Conservation (phyloP, 768 basidiomycete species). For the Lactarius quietus region DNA sequence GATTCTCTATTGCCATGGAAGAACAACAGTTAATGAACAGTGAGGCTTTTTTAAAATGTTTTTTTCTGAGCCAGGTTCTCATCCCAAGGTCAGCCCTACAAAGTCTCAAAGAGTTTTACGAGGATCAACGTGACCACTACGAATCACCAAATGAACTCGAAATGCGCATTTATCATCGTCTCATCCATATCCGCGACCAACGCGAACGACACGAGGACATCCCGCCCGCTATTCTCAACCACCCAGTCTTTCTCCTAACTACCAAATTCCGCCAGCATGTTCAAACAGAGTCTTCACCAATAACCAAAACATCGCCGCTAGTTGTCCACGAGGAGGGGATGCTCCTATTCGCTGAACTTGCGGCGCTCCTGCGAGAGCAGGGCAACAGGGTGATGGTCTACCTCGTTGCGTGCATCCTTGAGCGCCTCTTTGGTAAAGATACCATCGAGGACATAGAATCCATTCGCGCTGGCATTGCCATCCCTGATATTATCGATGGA, state of each 20-base stretch:
- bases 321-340: constrained; percentile 63
- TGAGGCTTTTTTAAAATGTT: constrained; percentile 42
- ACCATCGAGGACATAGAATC: constrained; percentile 72
- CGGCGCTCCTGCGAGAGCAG: constrained; percentile 57
- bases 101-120: constrained; percentile 90
- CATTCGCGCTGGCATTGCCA: constrained; percentile 53
- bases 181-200: constrained; percentile 87
- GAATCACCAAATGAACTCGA: constrained; percentile 85
- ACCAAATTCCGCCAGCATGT: constrained; percentile 78
- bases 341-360: constrained; percentile 64
- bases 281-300: constrained; percentile 73
- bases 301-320: constrained; percentile 60
- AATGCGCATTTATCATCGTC: constrained; percentile 92
- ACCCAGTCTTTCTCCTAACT: constrained; percentile 79
- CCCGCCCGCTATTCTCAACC: constrained; percentile 57
- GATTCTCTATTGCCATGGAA: constrained; percentile 67
- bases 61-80: constrained; percentile 4
- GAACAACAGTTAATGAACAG: constrained; percentile 91
- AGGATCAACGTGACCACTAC: constrained; percentile 66
- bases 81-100: constrained; percentile 63
- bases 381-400: constrained; percentile 73
- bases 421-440: constrained; percentile 79
- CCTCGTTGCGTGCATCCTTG: constrained; percentile 84
- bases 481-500: constrained; percentile 70
- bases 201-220: constrained; percentile 71